Percentiles rank a stretch among this genome's conserved stretches.
phyloP scores from a whole-genome alignment of 768 basidiomycete genomes.

The Suillus spraguei region DNA sequence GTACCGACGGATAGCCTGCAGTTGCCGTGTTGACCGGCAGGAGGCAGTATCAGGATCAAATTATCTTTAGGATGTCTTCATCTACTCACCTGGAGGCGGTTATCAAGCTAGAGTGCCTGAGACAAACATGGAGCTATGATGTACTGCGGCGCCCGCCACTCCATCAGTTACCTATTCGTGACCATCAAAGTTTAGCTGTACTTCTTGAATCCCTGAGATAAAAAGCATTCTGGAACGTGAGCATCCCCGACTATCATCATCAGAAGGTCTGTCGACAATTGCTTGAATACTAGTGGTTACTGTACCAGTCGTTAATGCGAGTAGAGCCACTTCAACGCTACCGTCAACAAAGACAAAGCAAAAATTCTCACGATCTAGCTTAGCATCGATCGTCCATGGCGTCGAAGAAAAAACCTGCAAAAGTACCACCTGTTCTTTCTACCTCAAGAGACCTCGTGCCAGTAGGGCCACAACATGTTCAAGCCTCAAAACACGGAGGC shows the following conservation, averaged over 20 bases:
- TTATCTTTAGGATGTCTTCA: background rate
- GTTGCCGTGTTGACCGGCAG: background rate
- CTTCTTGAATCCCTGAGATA: background rate
- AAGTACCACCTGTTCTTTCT: constrained; percentile 14
- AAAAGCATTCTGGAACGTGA: background rate
- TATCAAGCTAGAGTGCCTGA: background rate
- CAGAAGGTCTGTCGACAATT: background rate
- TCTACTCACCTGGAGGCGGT: background rate
- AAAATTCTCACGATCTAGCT: background rate
- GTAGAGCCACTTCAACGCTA: background rate
- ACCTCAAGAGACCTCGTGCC: constrained; percentile 49
- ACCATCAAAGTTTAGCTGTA: background rate
- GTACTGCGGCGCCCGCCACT: background rate
- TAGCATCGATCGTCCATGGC: constrained; percentile 4
- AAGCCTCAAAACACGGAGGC: constrained; percentile 28
- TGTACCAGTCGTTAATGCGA: background rate
- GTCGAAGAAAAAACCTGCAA: constrained; percentile 35
- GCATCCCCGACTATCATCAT: background rate
- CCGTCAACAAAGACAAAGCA: constrained; percentile 2
- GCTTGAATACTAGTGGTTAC: background rate
- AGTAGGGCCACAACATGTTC: constrained; percentile 56
- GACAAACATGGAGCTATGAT: background rate
- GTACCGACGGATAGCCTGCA: background rate
- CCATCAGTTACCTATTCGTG: background rate
- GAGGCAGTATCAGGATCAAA: background rate